Percentiles rank a stretch among this genome's conserved stretches.
phyloP scores from a whole-genome alignment of 2,329 filamentous ascomycete genomes.

The Thelonectria olida region DNA sequence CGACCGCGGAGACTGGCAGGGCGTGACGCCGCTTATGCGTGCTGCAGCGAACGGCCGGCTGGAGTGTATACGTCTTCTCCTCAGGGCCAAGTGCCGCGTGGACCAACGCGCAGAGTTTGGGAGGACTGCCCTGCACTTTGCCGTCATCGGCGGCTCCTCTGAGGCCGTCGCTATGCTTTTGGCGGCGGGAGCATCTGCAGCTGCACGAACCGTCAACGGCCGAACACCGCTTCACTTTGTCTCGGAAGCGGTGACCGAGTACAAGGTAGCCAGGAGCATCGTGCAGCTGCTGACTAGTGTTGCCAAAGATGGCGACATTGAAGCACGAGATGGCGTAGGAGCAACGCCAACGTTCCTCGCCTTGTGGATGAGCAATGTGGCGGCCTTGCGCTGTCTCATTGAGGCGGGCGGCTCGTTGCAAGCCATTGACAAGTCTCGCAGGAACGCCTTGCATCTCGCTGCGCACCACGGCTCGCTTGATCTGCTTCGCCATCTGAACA shows the following conservation, averaged over 20 bases:
- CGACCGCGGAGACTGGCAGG: background rate
- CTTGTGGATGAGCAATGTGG: fast-evolving
- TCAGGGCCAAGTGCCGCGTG: background rate
- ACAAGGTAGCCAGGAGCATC: fast-evolving
- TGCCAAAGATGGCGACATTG: background rate
- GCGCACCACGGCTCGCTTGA: fast-evolving
- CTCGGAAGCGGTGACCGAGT: fast-evolving
- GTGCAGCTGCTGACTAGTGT: background rate
- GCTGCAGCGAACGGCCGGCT: background rate
- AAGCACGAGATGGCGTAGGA: fast-evolving
- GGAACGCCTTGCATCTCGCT: fast-evolving
- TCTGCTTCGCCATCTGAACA: background rate
- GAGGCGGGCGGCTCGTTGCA: background rate
- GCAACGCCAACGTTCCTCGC: fast-evolving
- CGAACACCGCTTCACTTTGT: background rate
- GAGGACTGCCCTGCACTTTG: background rate
- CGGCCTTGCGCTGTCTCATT: background rate
- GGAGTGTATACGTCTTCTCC: background rate
- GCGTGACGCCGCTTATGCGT: background rate
- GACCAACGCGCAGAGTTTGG: fast-evolving
- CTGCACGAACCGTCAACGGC: fast-evolving
- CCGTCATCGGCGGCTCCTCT: fast-evolving
- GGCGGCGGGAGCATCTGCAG: conserved; percentile 11
- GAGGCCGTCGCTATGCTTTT: conserved; percentile 15
- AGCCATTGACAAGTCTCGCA: fast-evolving